Evolutionary conservation across 345 rosid genomes (phyloP).

Genomic region (Eucalyptus cladocalyx): DNA sequence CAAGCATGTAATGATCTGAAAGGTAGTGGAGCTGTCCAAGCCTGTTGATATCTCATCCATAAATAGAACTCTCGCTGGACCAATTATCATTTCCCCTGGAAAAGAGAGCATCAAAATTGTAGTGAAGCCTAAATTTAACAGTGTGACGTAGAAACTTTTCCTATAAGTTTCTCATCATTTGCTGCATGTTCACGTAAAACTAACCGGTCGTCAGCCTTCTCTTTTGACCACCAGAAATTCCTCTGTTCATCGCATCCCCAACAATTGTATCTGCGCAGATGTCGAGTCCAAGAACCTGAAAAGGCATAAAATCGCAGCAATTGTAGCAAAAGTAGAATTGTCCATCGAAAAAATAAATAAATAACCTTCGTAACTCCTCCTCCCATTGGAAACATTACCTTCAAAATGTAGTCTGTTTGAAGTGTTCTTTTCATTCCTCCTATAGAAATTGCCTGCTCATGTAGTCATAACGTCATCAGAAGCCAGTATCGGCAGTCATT

Average conservation of each 20-base stretch:
- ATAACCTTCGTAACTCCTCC: neutral
- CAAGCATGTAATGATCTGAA: constrained; percentile 52
- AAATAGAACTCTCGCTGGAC: constrained; percentile 56
- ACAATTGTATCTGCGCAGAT: constrained; percentile 55
- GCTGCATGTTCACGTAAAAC: neutral
- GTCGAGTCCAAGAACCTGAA: constrained; percentile 63
- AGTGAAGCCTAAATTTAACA: neutral
- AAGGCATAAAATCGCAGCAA: neutral
- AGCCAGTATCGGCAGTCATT: neutral
- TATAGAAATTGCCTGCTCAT: constrained; percentile 31
- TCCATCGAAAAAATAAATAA: neutral
- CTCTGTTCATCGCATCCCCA: constrained; percentile 65
- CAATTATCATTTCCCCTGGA: constrained; percentile 59
- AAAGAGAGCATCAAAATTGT: neutral
- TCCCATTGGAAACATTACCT: constrained; percentile 7
- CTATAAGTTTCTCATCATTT: neutral
- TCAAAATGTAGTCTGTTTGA: constrained; percentile 44
- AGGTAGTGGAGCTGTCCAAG: constrained; percentile 67
- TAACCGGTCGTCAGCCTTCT: constrained; percentile 40
- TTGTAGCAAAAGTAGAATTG: neutral
- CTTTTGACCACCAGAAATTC: constrained; percentile 48
- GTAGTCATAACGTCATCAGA: neutral
- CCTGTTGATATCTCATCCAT: constrained; percentile 84
- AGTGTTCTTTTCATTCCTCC: constrained; percentile 25
- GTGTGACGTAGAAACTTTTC: neutral